phyloP scores from a whole-genome alignment of 306 rosid species.

The Cajanus cajan region DNA sequence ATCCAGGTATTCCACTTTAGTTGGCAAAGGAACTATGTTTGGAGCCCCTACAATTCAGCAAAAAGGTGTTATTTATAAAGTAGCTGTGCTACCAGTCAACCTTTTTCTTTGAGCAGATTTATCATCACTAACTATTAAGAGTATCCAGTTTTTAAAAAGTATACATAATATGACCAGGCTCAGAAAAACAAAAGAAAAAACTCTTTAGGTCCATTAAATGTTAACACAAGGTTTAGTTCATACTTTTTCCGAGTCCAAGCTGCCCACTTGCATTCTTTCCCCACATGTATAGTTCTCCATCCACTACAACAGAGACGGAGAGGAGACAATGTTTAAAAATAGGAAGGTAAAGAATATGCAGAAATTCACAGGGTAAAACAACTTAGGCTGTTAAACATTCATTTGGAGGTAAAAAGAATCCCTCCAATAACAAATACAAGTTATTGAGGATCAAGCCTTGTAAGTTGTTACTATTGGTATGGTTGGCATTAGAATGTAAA shows the following conservation, averaged over 20 bases:
- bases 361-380: neutral
- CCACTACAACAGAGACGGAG: conserved; percentile 43
- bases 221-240: conserved; percentile 31
- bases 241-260: conserved; percentile 96
- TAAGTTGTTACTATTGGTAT: conserved; percentile 11
- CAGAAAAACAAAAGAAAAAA: neutral
- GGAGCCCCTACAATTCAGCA: conserved; percentile 59
- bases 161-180: neutral
- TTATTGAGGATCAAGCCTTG: neutral
- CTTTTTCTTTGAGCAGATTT: conserved; percentile 1
- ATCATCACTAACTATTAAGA: conserved; percentile 10
- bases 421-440: neutral
- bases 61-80: conserved; percentile 24
- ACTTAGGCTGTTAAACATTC: neutral
- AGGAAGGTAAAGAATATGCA: conserved; percentile 23
- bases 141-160: neutral
- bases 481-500: neutral
- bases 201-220: conserved; percentile 7
- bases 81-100: neutral
- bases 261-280: conserved; percentile 88
- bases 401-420: neutral
- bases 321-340: neutral
- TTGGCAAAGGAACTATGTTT: conserved; percentile 58
- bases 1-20: conserved; percentile 77
- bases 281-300: conserved; percentile 93